Evolutionary conservation across 2,329 filamentous ascomycete species (phyloP).

Genomic region (Clonostachys solani): DNA sequence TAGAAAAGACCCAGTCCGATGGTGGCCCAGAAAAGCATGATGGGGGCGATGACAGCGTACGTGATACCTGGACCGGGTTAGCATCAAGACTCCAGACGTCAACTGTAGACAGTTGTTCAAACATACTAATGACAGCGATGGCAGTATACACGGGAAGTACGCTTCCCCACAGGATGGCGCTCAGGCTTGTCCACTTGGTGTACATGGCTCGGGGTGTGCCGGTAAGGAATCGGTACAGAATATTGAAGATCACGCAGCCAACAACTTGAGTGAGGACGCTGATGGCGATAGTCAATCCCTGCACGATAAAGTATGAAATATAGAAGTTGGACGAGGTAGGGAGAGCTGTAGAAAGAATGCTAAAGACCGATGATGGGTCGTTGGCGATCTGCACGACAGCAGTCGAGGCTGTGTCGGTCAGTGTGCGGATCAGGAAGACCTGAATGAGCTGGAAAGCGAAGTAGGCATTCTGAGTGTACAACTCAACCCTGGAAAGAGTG

Average conservation of each 20-base stretch:
- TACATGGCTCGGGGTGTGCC: conserved; percentile 77
- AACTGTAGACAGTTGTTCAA: no score
- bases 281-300: conserved; percentile 75
- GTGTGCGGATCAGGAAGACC: conserved; percentile 82
- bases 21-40: conserved; percentile 77
- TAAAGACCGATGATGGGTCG: conserved; percentile 57
- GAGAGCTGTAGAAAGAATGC: conserved; percentile 65
- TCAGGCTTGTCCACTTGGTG: conserved; percentile 64
- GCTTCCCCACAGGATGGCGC: conserved; percentile 71
- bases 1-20: conserved; percentile 77
- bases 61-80: conserved; percentile 49
- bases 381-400: conserved; percentile 59
- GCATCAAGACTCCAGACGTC: background rate
- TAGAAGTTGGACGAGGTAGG: conserved; percentile 92
- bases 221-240: conserved; percentile 67
- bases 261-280: conserved; percentile 65
- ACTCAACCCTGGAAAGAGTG: conserved; percentile 73
- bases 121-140: conserved; percentile 63
- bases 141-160: conserved; percentile 72
- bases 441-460: conserved; percentile 91
- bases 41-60: conserved; percentile 79
- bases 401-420: conserved; percentile 73
- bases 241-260: conserved; percentile 62
- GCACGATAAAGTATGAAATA: conserved; percentile 82
- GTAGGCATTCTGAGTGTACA: conserved; percentile 89